Evolutionary conservation across 148 eudicot species (phyloP).

Genomic region (Camellia sinensis): DNA sequence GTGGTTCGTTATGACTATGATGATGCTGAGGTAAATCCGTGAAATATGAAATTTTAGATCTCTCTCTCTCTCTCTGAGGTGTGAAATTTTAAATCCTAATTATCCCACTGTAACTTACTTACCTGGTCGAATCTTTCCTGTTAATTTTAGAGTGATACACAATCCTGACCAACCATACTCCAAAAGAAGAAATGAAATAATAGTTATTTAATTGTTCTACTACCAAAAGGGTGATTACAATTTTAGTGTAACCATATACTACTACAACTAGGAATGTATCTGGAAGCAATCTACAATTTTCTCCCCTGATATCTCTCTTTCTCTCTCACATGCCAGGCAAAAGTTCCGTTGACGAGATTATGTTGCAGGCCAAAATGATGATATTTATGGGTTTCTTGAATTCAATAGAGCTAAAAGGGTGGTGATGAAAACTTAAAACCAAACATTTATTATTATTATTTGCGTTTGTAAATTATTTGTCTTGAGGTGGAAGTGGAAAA

Average conservation of each 20-base stretch:
- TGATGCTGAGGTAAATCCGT: slow-evolving; percentile 49
- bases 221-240: not conserved
- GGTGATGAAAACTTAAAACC: not conserved
- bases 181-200: not conserved
- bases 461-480: not conserved
- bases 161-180: not conserved
- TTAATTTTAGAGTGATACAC: not conserved
- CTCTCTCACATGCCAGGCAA: slow-evolving; percentile 43
- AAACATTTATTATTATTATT: not conserved
- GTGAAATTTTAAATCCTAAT: no score
- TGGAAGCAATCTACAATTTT: not conserved
- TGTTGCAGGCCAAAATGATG: slow-evolving; percentile 60
- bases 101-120: not conserved
- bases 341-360: slow-evolving; percentile 46
- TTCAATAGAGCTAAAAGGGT: not conserved
- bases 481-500: not conserved
- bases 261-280: not conserved
- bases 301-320: not conserved
- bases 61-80: not conserved
- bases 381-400: not conserved
- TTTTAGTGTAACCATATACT: not conserved
- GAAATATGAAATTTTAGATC: not conserved
- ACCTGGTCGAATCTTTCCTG: not conserved
- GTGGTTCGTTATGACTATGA: slow-evolving; percentile 65
- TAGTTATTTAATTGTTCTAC: not conserved